phyloP scores from a whole-genome alignment of 768 basidiomycete genomes.

The Lactarius psammicola region DNA sequence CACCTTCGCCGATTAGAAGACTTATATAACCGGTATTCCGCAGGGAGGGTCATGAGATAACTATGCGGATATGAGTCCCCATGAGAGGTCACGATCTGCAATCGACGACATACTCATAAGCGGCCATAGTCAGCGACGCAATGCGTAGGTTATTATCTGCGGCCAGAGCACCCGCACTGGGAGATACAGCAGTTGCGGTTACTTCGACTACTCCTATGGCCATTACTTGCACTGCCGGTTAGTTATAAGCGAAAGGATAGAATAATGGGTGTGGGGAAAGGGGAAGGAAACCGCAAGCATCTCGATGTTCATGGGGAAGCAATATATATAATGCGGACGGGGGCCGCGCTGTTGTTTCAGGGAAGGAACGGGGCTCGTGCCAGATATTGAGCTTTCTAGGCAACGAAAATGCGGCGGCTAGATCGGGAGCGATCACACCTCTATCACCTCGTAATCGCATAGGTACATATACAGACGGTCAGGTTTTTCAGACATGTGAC shows the following conservation, averaged over 20 bases:
- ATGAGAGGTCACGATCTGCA: background rate
- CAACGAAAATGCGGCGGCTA: background rate
- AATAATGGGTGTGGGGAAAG: background rate
- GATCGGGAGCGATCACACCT: background rate
- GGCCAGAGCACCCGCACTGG: background rate
- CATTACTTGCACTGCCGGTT: background rate
- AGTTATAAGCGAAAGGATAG: background rate
- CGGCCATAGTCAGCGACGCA: constrained; percentile 23
- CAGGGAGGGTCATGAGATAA: constrained; percentile 27
- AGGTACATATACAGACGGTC: background rate
- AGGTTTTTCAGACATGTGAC: background rate
- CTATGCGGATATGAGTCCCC: constrained; percentile 1
- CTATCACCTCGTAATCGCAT: background rate
- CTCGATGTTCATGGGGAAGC: background rate
- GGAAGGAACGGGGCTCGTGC: background rate
- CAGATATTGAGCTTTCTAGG: background rate
- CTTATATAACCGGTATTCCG: constrained; percentile 26
- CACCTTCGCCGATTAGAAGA: constrained; percentile 7
- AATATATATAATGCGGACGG: background rate
- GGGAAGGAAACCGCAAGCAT: background rate
- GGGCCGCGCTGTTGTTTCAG: background rate
- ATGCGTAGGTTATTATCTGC: constrained; percentile 25
- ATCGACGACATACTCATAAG: constrained; percentile 25
- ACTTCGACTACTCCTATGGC: background rate
- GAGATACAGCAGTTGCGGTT: no score